Conservation (phyloP, 768 basidiomycete species). For the Tylopilus balloui region DNA sequence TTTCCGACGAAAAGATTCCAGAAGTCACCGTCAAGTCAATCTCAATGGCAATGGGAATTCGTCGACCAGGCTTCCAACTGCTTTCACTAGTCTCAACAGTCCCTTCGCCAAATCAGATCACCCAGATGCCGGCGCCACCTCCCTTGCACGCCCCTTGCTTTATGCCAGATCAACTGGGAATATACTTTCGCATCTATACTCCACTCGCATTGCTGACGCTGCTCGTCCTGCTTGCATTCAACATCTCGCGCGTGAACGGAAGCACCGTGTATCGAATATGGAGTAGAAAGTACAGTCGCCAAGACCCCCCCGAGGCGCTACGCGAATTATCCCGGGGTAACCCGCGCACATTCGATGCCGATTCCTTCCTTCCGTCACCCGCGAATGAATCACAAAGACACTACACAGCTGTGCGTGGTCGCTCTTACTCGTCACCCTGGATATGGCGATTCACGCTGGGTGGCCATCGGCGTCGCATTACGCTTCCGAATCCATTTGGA, state of each 20-base stretch:
- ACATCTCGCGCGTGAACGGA: conserved; percentile 16
- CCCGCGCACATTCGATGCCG: conserved; percentile 3
- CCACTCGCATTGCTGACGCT: conserved; percentile 64
- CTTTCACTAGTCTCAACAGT: conserved; percentile 59
- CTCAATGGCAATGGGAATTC: conserved; percentile 86
- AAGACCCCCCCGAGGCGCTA: conserved; percentile 5
- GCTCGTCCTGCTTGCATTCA: conserved; percentile 36
- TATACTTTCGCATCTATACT: conserved; percentile 70
- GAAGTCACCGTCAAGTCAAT: conserved; percentile 89
- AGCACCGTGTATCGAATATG: conserved; percentile 4
- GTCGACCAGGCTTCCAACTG: conserved; percentile 83
- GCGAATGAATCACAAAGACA: conserved; percentile 11
- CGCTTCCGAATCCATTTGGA: conserved; percentile 18
- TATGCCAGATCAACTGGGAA: conserved; percentile 79
- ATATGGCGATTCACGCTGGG: conserved; percentile 25
- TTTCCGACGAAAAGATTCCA: conserved; percentile 33
- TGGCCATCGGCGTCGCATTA: conserved; percentile 23
- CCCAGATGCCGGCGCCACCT: conserved; percentile 27
- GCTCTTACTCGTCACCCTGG: conserved; percentile 15
- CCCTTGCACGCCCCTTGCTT: conserved; percentile 63
- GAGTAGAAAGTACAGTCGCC: conserved; percentile 8
- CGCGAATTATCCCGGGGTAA: conserved; percentile 10
- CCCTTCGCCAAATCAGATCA: conserved; percentile 26
- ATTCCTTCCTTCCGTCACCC: conserved; percentile 18
- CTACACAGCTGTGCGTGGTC: conserved; percentile 8